Evolutionary conservation across 2,329 filamentous ascomycete species (phyloP).

Genomic region (Rutstroemia sp.): DNA sequence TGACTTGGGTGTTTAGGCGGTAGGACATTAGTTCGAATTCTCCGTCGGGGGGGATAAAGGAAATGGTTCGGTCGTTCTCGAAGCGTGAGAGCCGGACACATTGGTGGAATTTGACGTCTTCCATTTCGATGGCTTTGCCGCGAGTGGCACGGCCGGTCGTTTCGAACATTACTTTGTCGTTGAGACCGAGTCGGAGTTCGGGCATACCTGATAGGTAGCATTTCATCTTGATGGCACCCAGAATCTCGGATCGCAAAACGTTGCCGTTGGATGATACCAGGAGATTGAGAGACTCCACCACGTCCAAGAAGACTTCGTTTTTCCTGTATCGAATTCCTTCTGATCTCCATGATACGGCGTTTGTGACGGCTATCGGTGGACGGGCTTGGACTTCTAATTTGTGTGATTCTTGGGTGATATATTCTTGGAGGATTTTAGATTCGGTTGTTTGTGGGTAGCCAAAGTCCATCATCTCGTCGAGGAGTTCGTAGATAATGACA

Average conservation of each 20-base stretch:
- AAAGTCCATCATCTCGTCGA: slow-evolving; percentile 99
- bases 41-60: slow-evolving; percentile 95
- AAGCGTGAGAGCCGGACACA: slow-evolving; percentile 93
- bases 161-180: slow-evolving; percentile 99
- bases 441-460: slow-evolving; percentile 98
- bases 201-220: slow-evolving; percentile 99
- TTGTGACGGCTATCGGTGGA: slow-evolving; percentile 95
- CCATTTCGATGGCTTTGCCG: slow-evolving; percentile 98
- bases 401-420: slow-evolving; percentile 98
- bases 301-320: slow-evolving; percentile 98
- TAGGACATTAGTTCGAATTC: slow-evolving; percentile 99
- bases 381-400: slow-evolving; percentile 95
- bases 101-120: slow-evolving; percentile 99
- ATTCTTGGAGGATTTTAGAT: slow-evolving; percentile 96
- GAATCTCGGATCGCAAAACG: slow-evolving; percentile 89
- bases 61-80: slow-evolving; percentile 97
- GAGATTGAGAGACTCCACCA: slow-evolving; percentile 92
- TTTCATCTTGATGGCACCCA: slow-evolving; percentile 99
- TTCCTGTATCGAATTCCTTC: slow-evolving; percentile 98
- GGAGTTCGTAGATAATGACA: slow-evolving; percentile 95
- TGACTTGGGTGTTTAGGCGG: slow-evolving; percentile 95
- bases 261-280: slow-evolving; percentile 92
- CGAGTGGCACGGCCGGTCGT: slow-evolving; percentile 88
- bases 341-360: slow-evolving; percentile 95
- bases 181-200: slow-evolving; percentile 84